Conservation (phyloP, 116 monocot genomes). For the Phalaenopsis hybrid region DNA sequence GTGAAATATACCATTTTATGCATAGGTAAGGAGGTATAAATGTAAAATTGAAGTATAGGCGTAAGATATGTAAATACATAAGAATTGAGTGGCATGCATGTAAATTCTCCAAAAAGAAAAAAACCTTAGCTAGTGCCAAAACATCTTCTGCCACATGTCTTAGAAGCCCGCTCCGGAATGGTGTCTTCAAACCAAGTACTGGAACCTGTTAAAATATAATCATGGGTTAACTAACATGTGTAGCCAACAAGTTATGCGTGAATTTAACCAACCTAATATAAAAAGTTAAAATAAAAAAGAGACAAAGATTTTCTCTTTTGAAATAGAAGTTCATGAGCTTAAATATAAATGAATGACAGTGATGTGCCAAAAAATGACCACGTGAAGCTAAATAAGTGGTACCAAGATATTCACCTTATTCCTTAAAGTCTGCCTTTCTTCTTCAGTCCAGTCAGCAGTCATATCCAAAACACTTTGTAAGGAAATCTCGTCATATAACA, state of each 20-base stretch:
- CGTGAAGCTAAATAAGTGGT: background rate
- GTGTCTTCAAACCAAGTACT: slow-evolving; percentile 86
- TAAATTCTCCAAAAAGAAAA: background rate
- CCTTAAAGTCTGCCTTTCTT: slow-evolving; percentile 87
- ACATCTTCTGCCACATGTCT: slow-evolving; percentile 88
- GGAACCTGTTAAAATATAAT: slow-evolving; percentile 53
- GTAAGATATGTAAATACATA: no score
- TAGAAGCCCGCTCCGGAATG: slow-evolving; percentile 75
- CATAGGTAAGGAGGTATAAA: no score
- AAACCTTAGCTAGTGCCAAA: slow-evolving; percentile 70
- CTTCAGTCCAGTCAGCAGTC: slow-evolving; percentile 86
- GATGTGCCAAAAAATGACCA: background rate
- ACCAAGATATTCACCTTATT: slow-evolving; percentile 47
- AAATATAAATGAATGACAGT: background rate
- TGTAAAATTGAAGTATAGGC: no score
- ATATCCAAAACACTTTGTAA: slow-evolving; percentile 78
- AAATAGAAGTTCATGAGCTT: background rate
- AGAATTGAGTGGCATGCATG: no score
- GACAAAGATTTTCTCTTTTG: background rate
- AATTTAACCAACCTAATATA: background rate
- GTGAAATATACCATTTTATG: no score
- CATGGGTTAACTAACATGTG: background rate
- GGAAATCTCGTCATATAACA: slow-evolving; percentile 90
- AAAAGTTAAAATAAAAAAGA: background rate
- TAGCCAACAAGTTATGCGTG: background rate